Conservation (phyloP, 2,329 filamentous ascomycete genomes). For the Coniochaeta prunicola region DNA sequence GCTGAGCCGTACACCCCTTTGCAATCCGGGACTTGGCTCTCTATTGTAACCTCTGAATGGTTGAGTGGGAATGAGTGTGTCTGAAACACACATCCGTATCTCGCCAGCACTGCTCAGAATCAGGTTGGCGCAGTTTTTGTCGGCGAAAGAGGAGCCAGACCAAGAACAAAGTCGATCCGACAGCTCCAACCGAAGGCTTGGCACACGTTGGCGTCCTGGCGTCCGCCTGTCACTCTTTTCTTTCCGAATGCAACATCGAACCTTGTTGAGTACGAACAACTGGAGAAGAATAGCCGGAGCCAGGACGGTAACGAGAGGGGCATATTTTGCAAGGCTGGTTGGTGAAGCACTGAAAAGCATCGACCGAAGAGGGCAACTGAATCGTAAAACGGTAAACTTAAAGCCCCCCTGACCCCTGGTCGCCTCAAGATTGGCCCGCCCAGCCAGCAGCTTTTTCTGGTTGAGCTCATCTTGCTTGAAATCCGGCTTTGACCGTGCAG, state of each 20-base stretch:
- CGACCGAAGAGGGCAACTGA: not conserved
- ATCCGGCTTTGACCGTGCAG: not conserved
- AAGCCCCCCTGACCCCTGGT: not conserved
- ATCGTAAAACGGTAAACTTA: not conserved
- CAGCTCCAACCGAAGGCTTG: not conserved
- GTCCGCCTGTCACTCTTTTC: not conserved
- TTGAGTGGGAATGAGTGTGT: not conserved
- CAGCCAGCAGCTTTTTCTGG: not conserved
- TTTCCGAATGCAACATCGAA: constrained; percentile 1
- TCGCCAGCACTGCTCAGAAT: not conserved
- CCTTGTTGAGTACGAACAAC: not conserved
- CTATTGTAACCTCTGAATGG: not conserved
- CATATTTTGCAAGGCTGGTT: not conserved
- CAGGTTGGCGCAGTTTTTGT: not conserved
- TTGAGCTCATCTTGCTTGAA: constrained; percentile 3
- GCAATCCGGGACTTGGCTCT: not conserved
- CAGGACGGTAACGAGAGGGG: not conserved
- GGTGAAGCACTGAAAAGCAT: too few species aligned
- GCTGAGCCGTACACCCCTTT: not conserved
- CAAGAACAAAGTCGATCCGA: not conserved
- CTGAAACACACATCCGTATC: not conserved
- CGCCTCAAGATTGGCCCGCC: not conserved
- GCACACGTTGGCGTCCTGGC: not conserved
- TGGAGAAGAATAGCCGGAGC: not conserved
- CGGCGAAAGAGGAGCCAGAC: not conserved